Conservation (phyloP, 805 yeast genomes). For the Danielia reshetovae region DNA sequence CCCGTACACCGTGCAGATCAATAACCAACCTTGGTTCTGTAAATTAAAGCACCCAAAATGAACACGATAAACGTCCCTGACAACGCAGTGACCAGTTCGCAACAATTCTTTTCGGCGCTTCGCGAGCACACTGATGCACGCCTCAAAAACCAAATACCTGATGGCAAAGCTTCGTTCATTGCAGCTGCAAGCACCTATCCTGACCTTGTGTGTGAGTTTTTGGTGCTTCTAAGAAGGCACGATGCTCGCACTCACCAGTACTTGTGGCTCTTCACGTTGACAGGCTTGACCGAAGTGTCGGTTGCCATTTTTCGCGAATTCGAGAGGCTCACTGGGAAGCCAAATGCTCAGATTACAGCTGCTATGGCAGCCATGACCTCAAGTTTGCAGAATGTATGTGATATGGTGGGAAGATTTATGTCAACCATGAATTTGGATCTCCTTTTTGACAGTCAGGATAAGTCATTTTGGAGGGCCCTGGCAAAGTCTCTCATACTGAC, state of each 20-base stretch:
- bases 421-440: background rate
- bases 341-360: background rate
- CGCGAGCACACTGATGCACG: too few relatives aligned
- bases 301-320: background rate
- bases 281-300: slow-evolving; percentile 2
- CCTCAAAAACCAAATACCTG: too few relatives aligned
- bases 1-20: too few relatives aligned
- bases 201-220: slow-evolving; percentile 9
- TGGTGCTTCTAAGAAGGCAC: slow-evolving; percentile 7
- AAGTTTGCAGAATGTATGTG: background rate
- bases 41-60: too few relatives aligned
- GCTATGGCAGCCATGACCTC: background rate
- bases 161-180: too few relatives aligned
- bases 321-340: background rate
- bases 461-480: too few relatives aligned
- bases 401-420: background rate
- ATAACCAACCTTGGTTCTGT: too few relatives aligned
- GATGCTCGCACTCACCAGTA: slow-evolving; percentile 5
- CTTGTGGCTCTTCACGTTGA: slow-evolving; percentile 9
- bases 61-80: too few relatives aligned
- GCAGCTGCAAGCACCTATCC: slow-evolving; percentile 7
- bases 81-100: too few relatives aligned
- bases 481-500: too few relatives aligned
- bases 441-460: background rate
- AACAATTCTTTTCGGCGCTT: too few relatives aligned